Percentiles rank a stretch among this genome's conserved stretches.
Evolutionary conservation across 1,284 basidiomycete genomes (phyloP).

Genomic region (Dichomitus squalens): DNA sequence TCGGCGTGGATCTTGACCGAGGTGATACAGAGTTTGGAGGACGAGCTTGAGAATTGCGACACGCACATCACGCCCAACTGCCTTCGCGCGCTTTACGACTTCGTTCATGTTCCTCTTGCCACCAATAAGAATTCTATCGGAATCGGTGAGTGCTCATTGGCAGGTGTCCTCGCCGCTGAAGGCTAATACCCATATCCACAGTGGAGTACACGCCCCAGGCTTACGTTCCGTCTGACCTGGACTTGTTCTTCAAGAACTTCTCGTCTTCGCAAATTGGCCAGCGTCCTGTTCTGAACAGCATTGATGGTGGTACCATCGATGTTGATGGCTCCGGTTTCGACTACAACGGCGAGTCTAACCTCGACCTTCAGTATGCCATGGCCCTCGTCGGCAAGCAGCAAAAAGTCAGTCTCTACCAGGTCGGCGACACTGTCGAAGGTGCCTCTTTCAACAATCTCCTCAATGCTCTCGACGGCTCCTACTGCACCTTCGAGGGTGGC

Average conservation of each 20-base stretch:
- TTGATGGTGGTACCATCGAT: constrained; percentile 47
- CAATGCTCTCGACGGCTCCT: constrained; percentile 51
- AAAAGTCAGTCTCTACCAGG: constrained; percentile 40
- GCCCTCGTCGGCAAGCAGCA: constrained; percentile 42
- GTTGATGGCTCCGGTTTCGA: constrained; percentile 29
- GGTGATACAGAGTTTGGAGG: constrained; percentile 12
- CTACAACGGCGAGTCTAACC: constrained; percentile 53
- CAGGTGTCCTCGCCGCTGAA: background rate
- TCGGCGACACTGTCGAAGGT: constrained; percentile 29
- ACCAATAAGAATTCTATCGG: constrained; percentile 37
- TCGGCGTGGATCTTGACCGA: background rate
- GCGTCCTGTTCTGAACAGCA: constrained; percentile 27
- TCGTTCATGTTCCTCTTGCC: background rate
- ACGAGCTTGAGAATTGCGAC: constrained; percentile 36
- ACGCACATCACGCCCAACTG: constrained; percentile 55
- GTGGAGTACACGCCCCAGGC: constrained; percentile 53
- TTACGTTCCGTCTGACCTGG: constrained; percentile 43
- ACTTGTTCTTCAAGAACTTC: constrained; percentile 45
- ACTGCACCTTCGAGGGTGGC: constrained; percentile 63
- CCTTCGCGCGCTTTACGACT: constrained; percentile 33
- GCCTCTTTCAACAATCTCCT: constrained; percentile 50
- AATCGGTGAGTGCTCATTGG: constrained; percentile 47
- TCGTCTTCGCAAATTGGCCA: constrained; percentile 37
- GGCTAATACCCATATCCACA: constrained; percentile 17
- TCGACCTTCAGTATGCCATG: constrained; percentile 57